Evolutionary conservation across 2,329 filamentous ascomycete species (phyloP).

Genomic region (Karstenula rhodostoma): DNA sequence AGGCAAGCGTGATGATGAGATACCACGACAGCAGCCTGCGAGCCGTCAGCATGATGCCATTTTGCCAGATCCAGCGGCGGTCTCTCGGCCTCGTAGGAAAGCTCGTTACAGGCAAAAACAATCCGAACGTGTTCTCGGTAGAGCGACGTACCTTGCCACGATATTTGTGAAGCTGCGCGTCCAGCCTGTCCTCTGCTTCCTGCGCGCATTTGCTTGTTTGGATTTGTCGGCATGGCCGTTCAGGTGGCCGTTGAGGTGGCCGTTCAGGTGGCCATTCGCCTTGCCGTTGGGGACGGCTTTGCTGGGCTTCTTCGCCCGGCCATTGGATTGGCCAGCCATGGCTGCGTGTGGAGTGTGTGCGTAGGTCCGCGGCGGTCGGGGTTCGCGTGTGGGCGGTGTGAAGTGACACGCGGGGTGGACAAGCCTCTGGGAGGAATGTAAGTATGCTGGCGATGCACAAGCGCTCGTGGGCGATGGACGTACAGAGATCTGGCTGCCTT

Average conservation of each 20-base stretch:
- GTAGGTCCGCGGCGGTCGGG: constrained; percentile 14
- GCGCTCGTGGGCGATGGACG: neutral
- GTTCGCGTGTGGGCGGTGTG: constrained; percentile 26
- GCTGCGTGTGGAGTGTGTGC: constrained; percentile 20
- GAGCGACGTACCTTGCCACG: constrained; percentile 37
- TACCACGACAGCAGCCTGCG: constrained; percentile 81
- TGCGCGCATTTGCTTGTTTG: constrained; percentile 26
- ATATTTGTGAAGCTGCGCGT: constrained; percentile 42
- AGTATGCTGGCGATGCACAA: neutral
- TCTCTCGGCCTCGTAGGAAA: neutral
- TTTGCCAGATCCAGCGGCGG: neutral
- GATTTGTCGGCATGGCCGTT: constrained; percentile 40
- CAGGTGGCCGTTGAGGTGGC: constrained; percentile 36
- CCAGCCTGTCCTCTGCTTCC: constrained; percentile 30
- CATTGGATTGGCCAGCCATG: constrained; percentile 50
- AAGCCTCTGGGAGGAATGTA: constrained; percentile 14
- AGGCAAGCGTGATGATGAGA: constrained; percentile 77
- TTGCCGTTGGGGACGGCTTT: constrained; percentile 37
- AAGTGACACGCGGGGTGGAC: constrained; percentile 14
- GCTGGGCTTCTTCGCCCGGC: constrained; percentile 47
- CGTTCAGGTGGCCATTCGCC: constrained; percentile 35
- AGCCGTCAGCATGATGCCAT: neutral
- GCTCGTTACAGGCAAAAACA: neutral
- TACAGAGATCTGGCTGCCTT: constrained; percentile 4
- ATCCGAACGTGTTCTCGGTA: neutral